Conservation (phyloP, 176 grass and related monocot species). For the Otatea glauca region DNA sequence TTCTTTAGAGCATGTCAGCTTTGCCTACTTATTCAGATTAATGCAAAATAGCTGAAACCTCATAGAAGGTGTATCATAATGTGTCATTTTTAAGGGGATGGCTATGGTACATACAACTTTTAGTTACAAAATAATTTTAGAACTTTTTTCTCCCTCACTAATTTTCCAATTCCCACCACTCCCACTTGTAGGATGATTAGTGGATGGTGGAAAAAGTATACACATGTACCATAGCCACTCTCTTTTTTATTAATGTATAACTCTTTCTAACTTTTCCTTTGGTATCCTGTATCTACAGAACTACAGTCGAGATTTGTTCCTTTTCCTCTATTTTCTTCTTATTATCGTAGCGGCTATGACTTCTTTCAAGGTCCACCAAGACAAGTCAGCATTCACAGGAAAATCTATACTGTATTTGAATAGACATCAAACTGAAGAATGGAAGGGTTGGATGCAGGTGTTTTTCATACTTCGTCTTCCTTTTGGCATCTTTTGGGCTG, state of each 20-base stretch:
- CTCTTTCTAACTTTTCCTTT: background rate
- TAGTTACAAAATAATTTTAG: background rate
- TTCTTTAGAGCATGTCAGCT: constrained; percentile 19
- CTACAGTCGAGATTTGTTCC: constrained; percentile 91
- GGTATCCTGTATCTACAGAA: constrained; percentile 60
- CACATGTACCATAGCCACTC: background rate
- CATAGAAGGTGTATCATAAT: background rate
- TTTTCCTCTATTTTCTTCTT: constrained; percentile 99
- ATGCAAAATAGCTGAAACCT: constrained; percentile 27
- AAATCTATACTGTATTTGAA: constrained; percentile 91
- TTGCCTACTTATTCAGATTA: constrained; percentile 19
- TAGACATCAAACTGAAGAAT: constrained; percentile 99
- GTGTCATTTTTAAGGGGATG: constrained; percentile 15
- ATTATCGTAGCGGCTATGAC: constrained; percentile 93
- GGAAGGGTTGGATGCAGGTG: constrained; percentile 99
- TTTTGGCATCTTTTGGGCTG: constrained; percentile 29
- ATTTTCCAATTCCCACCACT: background rate
- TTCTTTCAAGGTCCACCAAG: constrained; percentile 94
- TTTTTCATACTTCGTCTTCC: constrained; percentile 32
- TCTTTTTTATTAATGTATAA: background rate
- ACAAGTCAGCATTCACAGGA: constrained; percentile 83
- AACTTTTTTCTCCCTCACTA: background rate
- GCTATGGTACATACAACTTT: background rate
- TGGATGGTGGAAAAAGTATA: background rate
- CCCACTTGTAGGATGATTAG: background rate